These are phyloP conservation scores for Boletus sensibilis DNA, from an alignment of 768 basidiomycete genomes.

Conservation along the genomic window DNA sequence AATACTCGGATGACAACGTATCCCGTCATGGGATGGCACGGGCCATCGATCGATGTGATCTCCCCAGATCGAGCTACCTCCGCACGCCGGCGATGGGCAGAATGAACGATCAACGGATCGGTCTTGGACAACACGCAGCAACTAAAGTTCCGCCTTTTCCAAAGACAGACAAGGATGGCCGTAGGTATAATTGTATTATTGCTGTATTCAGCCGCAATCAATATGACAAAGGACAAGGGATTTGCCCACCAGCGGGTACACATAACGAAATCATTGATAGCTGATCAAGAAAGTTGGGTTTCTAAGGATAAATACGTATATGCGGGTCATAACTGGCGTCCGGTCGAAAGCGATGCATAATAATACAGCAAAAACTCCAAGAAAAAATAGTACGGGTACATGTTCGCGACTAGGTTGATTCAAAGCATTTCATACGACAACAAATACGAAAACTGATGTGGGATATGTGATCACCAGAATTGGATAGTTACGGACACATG, in stretches of 20 bases:
- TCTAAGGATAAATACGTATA: conserved; percentile 24
- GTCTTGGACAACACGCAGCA: neutral
- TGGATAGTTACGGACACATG: conserved; percentile 21
- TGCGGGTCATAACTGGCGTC: conserved; percentile 10
- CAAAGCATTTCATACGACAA: conserved; percentile 25
- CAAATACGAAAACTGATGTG: conserved; percentile 19
- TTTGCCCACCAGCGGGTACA: conserved; percentile 15
- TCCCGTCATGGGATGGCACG: conserved; percentile 11
- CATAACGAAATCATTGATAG: conserved; percentile 28
- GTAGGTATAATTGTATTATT: neutral
- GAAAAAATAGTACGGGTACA: conserved; percentile 29
- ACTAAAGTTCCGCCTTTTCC: conserved; percentile 10
- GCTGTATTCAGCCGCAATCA: conserved; percentile 10
- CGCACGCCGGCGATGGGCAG: conserved; percentile 19
- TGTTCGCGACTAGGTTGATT: conserved; percentile 9
- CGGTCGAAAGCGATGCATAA: conserved; percentile 22
- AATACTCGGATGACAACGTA: neutral
- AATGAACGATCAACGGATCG: conserved; percentile 19
- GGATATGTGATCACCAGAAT: conserved; percentile 19
- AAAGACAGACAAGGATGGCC: conserved; percentile 1
- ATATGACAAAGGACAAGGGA: conserved; percentile 3
- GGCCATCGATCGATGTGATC: conserved; percentile 22
- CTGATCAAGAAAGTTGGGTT: conserved; percentile 23
- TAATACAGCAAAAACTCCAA: conserved; percentile 32
- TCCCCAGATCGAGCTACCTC: conserved; percentile 18